A percentile compares a stretch with the other conserved stretches of the same genome.
Conservation (phyloP, 805 yeast genomes). For the Wickerhamiella azymoides region DNA sequence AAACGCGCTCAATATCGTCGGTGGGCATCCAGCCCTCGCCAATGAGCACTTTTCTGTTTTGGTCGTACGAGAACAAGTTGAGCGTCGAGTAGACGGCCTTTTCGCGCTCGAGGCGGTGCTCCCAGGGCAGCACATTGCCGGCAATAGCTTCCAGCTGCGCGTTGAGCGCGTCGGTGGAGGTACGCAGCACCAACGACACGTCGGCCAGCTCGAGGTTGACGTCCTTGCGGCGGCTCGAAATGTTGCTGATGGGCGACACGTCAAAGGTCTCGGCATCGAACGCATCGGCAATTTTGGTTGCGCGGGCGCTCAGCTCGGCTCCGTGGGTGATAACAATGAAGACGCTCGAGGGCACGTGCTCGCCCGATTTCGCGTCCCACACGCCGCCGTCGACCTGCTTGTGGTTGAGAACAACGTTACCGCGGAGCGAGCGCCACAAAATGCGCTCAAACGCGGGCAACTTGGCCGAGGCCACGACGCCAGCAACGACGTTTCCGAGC, state of each 20-base stretch:
- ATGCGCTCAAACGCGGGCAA: conserved; percentile 63
- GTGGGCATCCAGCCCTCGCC: conserved; percentile 97
- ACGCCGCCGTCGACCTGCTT: conserved; percentile 58
- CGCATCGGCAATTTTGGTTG: conserved; percentile 75
- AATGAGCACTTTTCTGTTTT: conserved; percentile 67
- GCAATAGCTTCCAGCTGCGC: conserved; percentile 72
- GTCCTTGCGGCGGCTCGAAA: conserved; percentile 26
- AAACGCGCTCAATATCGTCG: conserved; percentile 54
- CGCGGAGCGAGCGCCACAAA: conserved; percentile 85
- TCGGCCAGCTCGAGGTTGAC: conserved; percentile 39
- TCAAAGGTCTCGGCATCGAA: conserved; percentile 68
- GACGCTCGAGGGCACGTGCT: conserved; percentile 55
- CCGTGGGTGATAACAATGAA: conserved; percentile 93
- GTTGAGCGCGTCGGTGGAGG: conserved; percentile 53
- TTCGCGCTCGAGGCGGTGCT: conserved; percentile 55
- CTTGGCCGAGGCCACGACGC: conserved; percentile 64
- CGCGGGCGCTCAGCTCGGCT: conserved; percentile 50
- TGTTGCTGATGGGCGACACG: conserved; percentile 33
- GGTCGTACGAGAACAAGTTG: conserved; percentile 70
- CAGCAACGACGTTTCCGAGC: conserved; percentile 42
- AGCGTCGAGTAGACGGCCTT: conserved; percentile 67
- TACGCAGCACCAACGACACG: conserved; percentile 44
- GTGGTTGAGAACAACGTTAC: conserved; percentile 70
- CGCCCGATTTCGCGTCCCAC: conserved; percentile 45
- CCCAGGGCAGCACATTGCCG: conserved; percentile 63